Conservation (phyloP, 768 basidiomycete species). For the Russula olivacea region DNA sequence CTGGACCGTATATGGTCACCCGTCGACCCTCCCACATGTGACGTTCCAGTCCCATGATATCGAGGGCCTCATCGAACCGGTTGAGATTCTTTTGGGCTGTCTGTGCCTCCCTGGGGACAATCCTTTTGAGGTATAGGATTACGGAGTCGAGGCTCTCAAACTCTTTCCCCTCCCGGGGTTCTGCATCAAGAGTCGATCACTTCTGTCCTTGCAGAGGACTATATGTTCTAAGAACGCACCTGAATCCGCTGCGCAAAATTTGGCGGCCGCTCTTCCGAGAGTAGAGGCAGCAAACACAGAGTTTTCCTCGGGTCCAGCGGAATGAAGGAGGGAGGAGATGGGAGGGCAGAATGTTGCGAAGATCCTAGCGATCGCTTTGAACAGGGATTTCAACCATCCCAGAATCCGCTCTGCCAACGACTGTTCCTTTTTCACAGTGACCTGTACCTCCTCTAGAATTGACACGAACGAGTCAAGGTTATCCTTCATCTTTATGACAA, state of each 20-base stretch:
- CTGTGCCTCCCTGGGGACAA: constrained; percentile 12
- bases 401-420: not conserved
- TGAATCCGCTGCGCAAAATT: not conserved
- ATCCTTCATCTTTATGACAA: not conserved
- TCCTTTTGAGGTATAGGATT: constrained; percentile 10
- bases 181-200: not conserved
- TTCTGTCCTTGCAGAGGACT: not conserved
- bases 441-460: constrained; percentile 7
- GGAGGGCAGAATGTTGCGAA: not conserved
- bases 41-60: constrained; percentile 12
- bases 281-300: not conserved
- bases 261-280: constrained; percentile 7
- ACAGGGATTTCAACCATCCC: constrained; percentile 11
- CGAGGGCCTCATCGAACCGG: constrained; percentile 13
- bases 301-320: no score
- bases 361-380: constrained; percentile 9
- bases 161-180: not conserved
- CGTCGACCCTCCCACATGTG: constrained; percentile 9
- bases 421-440: not conserved
- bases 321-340: not conserved
- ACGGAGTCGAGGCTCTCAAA: constrained; percentile 5
- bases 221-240: constrained; percentile 1
- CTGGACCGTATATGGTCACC: not conserved
- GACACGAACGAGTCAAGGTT: constrained; percentile 9
- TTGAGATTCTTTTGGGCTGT: constrained; percentile 4